Evolutionary conservation across 1,284 basidiomycete genomes (phyloP), one percentile per base, ranked within the genome.

Genomic region (Agroathelia rolfsii): DNA sequence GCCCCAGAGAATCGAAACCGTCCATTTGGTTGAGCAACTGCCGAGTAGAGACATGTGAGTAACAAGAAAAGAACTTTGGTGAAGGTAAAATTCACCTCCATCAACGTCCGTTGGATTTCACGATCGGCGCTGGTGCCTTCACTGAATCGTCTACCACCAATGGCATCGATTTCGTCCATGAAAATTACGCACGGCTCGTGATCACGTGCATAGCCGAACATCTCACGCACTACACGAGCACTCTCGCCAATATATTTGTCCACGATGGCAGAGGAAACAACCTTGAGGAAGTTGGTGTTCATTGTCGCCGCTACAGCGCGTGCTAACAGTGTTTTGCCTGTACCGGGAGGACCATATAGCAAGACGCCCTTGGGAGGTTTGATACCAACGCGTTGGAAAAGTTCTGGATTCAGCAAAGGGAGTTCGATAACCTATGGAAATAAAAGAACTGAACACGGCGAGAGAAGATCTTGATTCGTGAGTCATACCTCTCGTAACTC

Each of bases 161-260:
- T 95, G 19, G 92, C 92, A 55, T 96, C 93, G 48, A 98, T 96
- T 63, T 99, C 95, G 58, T 99, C 95, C 82, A 99, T 97, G 64
- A 98, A 98, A 53, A 99, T 98, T 49, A 98, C 94, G 55, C 94
- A 96, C 27, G 95, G 95, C 57, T 97, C 94, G 53, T 98, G 92
- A 53, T 97, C 94, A 45, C 71, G 74, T 6, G 94, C 94, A 56
- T 97, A 98, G 9, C 86, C 92, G 52, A 99, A 99, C 94, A 99
- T 97, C 57, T 98, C 93, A 43, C 88, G 74, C 15, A 99, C 82
- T 5, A 97, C 76, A 37, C 94, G 74, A 9, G 94, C 94, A 39
- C 84, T 89, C 64, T 98, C 95, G 47, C 95, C 95, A 39, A 98
- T 98, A 58, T 98, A 99, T 62, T 98, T 98, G 72, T 98, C 94